These are phyloP conservation scores for Solioccasus polychromus DNA, from an alignment of 768 basidiomycete species.

Conservation along the genomic window DNA sequence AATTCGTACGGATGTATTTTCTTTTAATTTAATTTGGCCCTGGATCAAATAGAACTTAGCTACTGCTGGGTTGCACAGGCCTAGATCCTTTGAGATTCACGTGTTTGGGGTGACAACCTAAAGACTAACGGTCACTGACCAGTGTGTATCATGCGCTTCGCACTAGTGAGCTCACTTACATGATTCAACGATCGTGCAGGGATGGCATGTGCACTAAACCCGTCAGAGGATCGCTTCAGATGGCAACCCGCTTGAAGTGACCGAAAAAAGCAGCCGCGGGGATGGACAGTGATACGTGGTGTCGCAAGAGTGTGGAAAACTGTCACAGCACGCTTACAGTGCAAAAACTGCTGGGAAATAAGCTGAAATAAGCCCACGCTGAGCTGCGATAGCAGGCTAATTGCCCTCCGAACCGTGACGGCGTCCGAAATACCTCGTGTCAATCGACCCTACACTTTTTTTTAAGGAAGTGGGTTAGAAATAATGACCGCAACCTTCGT, in stretches of 20 bases:
- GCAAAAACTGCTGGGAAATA: conserved; percentile 8
- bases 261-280: background rate
- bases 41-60: background rate
- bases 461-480: conserved; percentile 1
- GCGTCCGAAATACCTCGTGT: conserved; percentile 1
- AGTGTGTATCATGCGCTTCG: conserved; percentile 4
- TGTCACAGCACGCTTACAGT: conserved; percentile 1
- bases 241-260: background rate
- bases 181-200: background rate
- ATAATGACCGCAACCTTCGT: conserved; percentile 13
- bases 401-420: background rate
- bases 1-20: too few relatives aligned
- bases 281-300: background rate
- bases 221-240: background rate
- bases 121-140: background rate
- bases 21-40: conserved; percentile 1
- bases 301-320: background rate
- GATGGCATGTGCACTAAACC: background rate
- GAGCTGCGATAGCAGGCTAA: background rate
- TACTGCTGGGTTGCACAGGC: background rate
- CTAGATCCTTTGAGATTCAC: background rate
- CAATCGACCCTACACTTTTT: background rate
- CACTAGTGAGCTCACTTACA: background rate
- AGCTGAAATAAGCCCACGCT: background rate
- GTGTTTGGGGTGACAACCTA: conserved; percentile 1